These are phyloP conservation scores for Ophiostoma ulmi DNA, from an alignment of 2,329 filamentous ascomycete genomes.

Conservation along the genomic window DNA sequence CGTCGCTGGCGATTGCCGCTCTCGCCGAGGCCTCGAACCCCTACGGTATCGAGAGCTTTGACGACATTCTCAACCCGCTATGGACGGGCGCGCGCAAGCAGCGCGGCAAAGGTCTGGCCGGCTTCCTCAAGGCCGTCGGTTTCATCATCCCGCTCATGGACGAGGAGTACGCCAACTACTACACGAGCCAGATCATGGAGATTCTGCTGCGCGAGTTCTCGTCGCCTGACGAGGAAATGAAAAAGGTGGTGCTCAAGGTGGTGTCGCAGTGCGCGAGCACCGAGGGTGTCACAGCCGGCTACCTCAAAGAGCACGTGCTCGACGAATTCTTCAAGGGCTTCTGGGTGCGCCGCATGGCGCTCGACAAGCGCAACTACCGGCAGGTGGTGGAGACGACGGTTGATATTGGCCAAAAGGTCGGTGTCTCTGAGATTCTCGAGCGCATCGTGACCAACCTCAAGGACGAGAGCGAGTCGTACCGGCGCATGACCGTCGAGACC, in stretches of 20 bases:
- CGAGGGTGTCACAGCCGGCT: slow-evolving; percentile 88
- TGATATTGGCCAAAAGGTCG: slow-evolving; percentile 96
- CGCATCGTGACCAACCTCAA: slow-evolving; percentile 92
- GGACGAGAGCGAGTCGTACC: slow-evolving; percentile 94
- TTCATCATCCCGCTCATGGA: slow-evolving; percentile 99
- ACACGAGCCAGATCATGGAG: slow-evolving; percentile 98
- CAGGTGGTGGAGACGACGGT: slow-evolving; percentile 98
- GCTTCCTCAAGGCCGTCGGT: slow-evolving; percentile 93
- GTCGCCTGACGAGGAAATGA: slow-evolving; percentile 98
- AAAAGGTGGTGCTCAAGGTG: slow-evolving; percentile 97
- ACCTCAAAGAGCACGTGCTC: slow-evolving; percentile 90
- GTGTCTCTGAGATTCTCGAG: slow-evolving; percentile 89
- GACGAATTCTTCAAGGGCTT: slow-evolving; percentile 98
- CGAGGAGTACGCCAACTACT: slow-evolving; percentile 98
- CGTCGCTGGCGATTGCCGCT: slow-evolving; percentile 88
- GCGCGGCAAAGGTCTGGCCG: slow-evolving; percentile 89
- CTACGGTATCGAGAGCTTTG: slow-evolving; percentile 98
- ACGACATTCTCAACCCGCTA: slow-evolving; percentile 92
- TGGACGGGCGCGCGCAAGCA: slow-evolving; percentile 97
- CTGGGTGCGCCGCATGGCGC: slow-evolving; percentile 93
- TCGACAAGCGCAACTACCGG: slow-evolving; percentile 95
- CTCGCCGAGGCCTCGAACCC: slow-evolving; percentile 94
- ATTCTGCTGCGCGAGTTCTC: slow-evolving; percentile 93
- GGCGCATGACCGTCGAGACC: slow-evolving; percentile 98
- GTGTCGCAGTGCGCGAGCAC: slow-evolving; percentile 93